These are phyloP conservation scores for Peniophora sp. DNA, from an alignment of 1,284 basidiomycete genomes.

Conservation along the genomic window DNA sequence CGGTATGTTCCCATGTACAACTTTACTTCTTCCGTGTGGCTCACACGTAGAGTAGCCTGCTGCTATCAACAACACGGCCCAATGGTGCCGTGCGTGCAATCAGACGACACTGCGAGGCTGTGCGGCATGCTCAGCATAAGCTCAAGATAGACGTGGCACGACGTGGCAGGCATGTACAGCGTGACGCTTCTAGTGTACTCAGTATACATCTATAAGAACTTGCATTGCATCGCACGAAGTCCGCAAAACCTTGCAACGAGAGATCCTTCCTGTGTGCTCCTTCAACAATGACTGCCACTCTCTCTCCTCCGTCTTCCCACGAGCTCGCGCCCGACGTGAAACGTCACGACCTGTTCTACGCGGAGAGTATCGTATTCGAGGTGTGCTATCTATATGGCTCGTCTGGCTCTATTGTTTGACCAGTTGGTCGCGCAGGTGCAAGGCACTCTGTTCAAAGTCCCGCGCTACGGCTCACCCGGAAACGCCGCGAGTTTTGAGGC, in stretches of 20 bases:
- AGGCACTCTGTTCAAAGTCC: background rate
- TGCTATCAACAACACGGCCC: slow-evolving; percentile 22
- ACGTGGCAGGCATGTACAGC: no score
- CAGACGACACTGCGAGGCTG: background rate
- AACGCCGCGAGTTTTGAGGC: background rate
- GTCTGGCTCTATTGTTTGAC: background rate
- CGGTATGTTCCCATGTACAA: slow-evolving; percentile 14
- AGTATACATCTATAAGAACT: no score
- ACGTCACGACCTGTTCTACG: no score
- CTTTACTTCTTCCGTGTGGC: background rate
- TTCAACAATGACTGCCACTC: no score
- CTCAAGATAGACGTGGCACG: background rate
- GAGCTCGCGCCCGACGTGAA: no score
- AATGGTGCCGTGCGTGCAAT: slow-evolving; percentile 28
- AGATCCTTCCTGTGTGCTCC: no score
- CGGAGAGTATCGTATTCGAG: no score
- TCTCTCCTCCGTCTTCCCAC: no score
- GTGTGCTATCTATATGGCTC: no score
- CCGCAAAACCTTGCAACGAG: no score
- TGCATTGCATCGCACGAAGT: no score
- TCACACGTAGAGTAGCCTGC: slow-evolving; percentile 14
- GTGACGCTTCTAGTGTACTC: no score
- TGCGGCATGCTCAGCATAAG: background rate
- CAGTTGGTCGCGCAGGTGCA: background rate
- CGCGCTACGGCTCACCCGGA: background rate